Evolutionary conservation across 2,329 filamentous ascomycete genomes (phyloP), one percentile per base, ranked within the genome.

Genomic region (Aspergillus sp.): DNA sequence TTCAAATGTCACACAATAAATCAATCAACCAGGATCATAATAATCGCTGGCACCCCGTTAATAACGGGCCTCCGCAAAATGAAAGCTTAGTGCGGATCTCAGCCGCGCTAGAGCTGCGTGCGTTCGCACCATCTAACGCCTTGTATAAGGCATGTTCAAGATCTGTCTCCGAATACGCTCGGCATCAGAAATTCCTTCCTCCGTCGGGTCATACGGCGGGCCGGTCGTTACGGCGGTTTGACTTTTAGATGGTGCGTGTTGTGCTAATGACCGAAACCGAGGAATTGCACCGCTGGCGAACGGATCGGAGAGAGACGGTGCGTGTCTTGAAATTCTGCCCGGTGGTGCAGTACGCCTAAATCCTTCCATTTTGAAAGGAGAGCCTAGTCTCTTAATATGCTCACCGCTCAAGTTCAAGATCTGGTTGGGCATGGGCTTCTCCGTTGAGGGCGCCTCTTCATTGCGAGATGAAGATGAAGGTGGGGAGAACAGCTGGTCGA

Each of bases 401-500:
- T 78, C 76, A 5, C 70, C 64, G 15, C 67, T 66, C 22, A 76
- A 66, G 36, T 71, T 72, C 38, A 72, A 62, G 26, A 76, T 61
- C 12, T 64, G 63, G 13, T 71, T 67, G 38, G 60, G 56, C 2
- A 62, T 62, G 11, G 65, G 60, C 53, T 69, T 71, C 41, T 61
- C 53, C 17, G 60, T 41, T 30, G 63, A 63, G 4, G 56, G 59
- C 11, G 50, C 61, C 45, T 67, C 67, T 30, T 69, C 66, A 20
- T 64, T 56, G 53, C 66, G 62, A 55, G 66, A 67, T 18, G 63
- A 67, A 38, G 68, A 73, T 1, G 75, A 75, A 9, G 79, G 78
- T 6, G 82, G 81, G 4, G 78, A 81, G 65, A 86, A 85, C 4
- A 86, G 73, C 56, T 80, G 78, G 44, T 83, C 76, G 34, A 86